Conservation (phyloP, 139 green algal genomes). For the Chlorella sp. region DNA sequence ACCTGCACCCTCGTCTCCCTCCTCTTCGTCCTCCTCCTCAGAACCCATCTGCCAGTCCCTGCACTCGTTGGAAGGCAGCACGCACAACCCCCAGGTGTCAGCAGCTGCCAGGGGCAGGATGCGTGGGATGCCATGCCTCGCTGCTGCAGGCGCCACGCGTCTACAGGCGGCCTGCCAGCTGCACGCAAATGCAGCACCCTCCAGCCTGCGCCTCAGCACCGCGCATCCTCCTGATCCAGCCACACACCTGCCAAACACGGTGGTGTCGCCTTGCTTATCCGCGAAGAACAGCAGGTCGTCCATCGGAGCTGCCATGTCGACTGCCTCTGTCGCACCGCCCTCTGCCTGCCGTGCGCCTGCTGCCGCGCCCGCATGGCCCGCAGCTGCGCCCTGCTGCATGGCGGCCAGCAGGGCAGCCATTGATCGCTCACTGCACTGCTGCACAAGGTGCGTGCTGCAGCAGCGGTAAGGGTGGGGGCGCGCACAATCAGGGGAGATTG, state of each 20-base stretch:
- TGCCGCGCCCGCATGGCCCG: not conserved
- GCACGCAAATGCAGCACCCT: no score
- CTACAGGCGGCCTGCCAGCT: no score
- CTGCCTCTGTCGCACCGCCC: not conserved
- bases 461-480: no score
- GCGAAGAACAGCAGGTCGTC: conserved; percentile 30
- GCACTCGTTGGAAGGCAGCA: not conserved
- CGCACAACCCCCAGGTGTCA: no score
- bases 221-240: no score
- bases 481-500: no score
- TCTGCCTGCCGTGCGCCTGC: not conserved
- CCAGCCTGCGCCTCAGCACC: no score
- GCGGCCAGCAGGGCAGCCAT: conserved; percentile 14
- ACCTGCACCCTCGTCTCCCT: not conserved
- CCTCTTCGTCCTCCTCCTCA: not conserved
- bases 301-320: not conserved
- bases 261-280: conserved; percentile 9
- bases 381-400: not conserved
- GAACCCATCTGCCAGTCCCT: conserved; percentile 16
- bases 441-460: conserved; percentile 28
- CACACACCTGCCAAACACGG: conserved; percentile 22
- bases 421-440: conserved; percentile 22
- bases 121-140: no score
- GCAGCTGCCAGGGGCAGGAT: no score
- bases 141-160: no score